Evolutionary conservation across 768 basidiomycete genomes (phyloP).

Genomic region (Nidularia sp.): DNA sequence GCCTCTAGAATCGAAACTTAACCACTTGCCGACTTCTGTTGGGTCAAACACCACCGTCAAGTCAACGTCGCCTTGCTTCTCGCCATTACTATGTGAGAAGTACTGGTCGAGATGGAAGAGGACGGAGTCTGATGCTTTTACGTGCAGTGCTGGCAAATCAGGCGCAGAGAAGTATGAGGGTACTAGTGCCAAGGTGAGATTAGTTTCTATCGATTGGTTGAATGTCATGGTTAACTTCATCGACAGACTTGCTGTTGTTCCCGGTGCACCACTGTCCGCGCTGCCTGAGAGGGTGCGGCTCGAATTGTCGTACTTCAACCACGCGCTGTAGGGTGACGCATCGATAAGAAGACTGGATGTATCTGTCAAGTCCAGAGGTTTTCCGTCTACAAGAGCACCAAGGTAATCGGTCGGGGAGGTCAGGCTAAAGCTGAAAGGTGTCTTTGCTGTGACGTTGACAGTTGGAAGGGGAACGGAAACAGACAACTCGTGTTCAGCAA

Average conservation of each 20-base stretch:
- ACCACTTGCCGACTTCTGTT: conserved; percentile 37
- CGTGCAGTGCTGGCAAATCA: conserved; percentile 52
- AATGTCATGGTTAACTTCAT: conserved; percentile 59
- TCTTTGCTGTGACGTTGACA: conserved; percentile 66
- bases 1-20: conserved; percentile 44
- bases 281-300: conserved; percentile 61
- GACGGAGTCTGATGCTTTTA: conserved; percentile 45
- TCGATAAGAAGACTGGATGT: conserved; percentile 58
- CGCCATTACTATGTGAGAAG: conserved; percentile 45
- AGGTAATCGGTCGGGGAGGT: conserved; percentile 54
- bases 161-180: conserved; percentile 68
- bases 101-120: conserved; percentile 50
- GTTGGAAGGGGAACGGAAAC: conserved; percentile 46
- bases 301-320: conserved; percentile 57
- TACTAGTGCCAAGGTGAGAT: conserved; percentile 60
- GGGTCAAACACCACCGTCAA: conserved; percentile 57
- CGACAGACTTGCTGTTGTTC: conserved; percentile 38
- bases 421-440: conserved; percentile 48
- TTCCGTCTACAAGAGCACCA: conserved; percentile 61
- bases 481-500: conserved; percentile 69
- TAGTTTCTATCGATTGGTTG: conserved; percentile 65
- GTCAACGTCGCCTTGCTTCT: conserved; percentile 30
- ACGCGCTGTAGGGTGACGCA: conserved; percentile 45
- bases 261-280: conserved; percentile 42
- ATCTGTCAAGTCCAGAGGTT: conserved; percentile 52